Evolutionary conservation across 2,329 filamentous ascomycete species (phyloP).

Genomic region (Ceratocystiopsis brevicomis): DNA sequence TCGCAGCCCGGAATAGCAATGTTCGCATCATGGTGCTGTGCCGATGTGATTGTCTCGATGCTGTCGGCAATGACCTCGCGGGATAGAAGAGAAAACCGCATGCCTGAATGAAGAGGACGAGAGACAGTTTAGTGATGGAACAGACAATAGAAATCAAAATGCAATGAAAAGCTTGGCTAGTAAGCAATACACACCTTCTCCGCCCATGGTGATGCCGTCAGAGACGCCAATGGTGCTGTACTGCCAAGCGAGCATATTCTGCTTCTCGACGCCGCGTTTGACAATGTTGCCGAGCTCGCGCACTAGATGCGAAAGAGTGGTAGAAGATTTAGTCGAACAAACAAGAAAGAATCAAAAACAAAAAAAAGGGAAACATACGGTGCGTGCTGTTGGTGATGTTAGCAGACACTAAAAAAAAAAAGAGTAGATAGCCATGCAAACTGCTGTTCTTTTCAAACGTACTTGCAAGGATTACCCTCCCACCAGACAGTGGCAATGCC

Average conservation of each 20-base stretch:
- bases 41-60: slow-evolving; percentile 83
- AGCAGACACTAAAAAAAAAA: not conserved
- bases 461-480: slow-evolving; percentile 96
- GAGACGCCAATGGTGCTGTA: slow-evolving; percentile 82
- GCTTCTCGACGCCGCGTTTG: slow-evolving; percentile 60
- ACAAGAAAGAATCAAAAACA: no score
- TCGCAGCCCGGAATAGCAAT: slow-evolving; percentile 88
- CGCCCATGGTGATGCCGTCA: slow-evolving; percentile 89
- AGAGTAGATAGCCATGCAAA: no score
- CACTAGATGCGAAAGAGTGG: slow-evolving; percentile 25
- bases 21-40: slow-evolving; percentile 82
- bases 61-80: slow-evolving; percentile 87
- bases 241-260: slow-evolving; percentile 85
- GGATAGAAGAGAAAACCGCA: slow-evolving; percentile 82
- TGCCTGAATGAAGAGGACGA: slow-evolving; percentile 33
- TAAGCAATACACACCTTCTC: slow-evolving; percentile 56
- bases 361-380: slow-evolving; percentile 11
- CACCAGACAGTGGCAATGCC: slow-evolving; percentile 89
- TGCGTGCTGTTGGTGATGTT: slow-evolving; percentile 17
- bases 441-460: slow-evolving; percentile 15
- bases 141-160: no score
- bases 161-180: no score
- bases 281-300: slow-evolving; percentile 75
- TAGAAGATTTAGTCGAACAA: no score
- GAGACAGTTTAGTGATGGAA: no score